phyloP scores from a whole-genome alignment of 2,329 filamentous ascomycete genomes.

The Diaporthe citriasiana region DNA sequence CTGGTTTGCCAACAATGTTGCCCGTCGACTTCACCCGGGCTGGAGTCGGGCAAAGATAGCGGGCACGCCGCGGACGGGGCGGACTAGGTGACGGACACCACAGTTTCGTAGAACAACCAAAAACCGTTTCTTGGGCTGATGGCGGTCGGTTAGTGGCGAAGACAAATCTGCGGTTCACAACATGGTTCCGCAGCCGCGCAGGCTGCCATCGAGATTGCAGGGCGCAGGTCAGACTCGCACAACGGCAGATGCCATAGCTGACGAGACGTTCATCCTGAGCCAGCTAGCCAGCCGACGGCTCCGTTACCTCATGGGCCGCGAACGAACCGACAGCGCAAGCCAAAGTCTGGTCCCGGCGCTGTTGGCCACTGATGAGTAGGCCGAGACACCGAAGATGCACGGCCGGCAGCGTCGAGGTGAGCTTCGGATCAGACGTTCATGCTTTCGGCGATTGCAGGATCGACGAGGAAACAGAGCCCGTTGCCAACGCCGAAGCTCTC shows the following conservation, averaged over 20 bases:
- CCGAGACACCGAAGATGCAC: background rate
- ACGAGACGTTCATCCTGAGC: background rate
- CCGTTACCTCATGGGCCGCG: background rate
- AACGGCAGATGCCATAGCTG: constrained; percentile 32
- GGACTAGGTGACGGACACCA: constrained; percentile 7
- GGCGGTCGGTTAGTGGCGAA: constrained; percentile 37
- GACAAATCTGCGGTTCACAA: constrained; percentile 36
- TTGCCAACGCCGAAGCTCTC: constrained; percentile 9
- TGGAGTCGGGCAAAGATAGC: constrained; percentile 12
- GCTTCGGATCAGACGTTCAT: background rate
- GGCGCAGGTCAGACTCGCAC: constrained; percentile 31
- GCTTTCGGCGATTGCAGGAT: background rate
- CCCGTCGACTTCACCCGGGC: background rate
- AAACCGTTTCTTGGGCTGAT: constrained; percentile 35
- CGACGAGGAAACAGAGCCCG: background rate
- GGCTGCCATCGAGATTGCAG: constrained; percentile 32
- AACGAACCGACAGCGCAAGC: constrained; percentile 12
- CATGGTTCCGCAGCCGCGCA: constrained; percentile 31
- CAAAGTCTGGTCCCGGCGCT: background rate
- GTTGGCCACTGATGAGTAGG: background rate
- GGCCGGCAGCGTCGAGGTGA: background rate
- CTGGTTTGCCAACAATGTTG: constrained; percentile 2
- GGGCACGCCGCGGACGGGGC: constrained; percentile 16
- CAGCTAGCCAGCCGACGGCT: background rate
- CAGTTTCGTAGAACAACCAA: constrained; percentile 35